Evolutionary conservation across 768 basidiomycete genomes (phyloP).

Genomic region (Nidula microcarpa): DNA sequence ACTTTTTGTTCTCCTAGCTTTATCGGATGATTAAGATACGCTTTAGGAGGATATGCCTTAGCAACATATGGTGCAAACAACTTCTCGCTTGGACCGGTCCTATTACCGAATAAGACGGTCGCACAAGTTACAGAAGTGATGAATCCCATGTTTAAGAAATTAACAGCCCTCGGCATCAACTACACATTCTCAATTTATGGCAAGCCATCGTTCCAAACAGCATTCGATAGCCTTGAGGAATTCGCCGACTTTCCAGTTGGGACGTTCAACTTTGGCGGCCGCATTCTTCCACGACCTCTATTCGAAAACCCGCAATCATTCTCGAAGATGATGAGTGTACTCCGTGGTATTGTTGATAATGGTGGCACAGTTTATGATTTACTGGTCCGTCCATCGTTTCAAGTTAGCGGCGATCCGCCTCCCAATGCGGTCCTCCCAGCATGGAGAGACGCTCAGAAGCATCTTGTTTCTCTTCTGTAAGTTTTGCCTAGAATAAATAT

Average conservation of each 20-base stretch:
- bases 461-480: background rate
- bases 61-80: too few relatives aligned
- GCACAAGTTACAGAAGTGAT: background rate
- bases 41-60: too few relatives aligned
- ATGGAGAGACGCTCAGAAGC: conserved; percentile 9
- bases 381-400: background rate
- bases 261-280: background rate
- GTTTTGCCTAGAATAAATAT: too few relatives aligned
- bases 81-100: background rate
- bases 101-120: background rate
- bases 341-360: background rate
- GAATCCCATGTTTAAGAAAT: background rate
- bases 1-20: background rate
- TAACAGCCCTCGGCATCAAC: background rate
- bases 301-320: background rate
- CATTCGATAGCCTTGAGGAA: background rate
- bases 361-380: background rate
- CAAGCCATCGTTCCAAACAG: background rate
- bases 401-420: conserved; percentile 1
- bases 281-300: background rate
- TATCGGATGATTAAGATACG: background rate
- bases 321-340: background rate
- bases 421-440: conserved; percentile 11
- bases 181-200: background rate
- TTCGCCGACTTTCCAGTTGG: background rate